Evolutionary conservation across 192 early-diverging fungal genomes (phyloP).

Genomic region (Linnemannia exigua): DNA sequence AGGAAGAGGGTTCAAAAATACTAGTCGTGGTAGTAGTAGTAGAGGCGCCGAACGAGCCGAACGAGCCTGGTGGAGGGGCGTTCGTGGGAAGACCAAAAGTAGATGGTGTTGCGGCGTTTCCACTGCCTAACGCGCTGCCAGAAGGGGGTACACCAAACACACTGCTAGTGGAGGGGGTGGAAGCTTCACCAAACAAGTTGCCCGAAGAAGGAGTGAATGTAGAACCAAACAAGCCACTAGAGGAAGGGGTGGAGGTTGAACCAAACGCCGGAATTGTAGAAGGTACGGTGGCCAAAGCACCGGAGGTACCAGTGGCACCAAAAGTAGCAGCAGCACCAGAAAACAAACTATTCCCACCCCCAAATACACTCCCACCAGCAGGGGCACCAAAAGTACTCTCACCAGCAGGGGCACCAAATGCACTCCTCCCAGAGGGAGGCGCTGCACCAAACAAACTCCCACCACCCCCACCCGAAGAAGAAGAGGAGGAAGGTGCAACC

Average conservation of each 20-base stretch:
- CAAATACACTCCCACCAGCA: neutral
- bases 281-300: too few species aligned
- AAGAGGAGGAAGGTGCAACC: neutral
- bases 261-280: neutral
- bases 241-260: neutral
- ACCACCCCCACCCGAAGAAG: neutral
- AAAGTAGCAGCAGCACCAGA: neutral
- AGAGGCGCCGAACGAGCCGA: neutral
- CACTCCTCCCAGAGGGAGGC: neutral
- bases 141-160: neutral
- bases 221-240: neutral
- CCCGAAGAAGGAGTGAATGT: neutral
- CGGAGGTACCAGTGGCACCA: too few species aligned
- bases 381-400: too few species aligned
- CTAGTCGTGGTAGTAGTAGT: neutral
- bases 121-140: too few species aligned
- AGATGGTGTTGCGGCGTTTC: too few species aligned
- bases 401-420: neutral
- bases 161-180: neutral
- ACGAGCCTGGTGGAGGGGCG: neutral
- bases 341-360: neutral
- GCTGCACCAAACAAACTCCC: neutral
- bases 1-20: conserved; percentile 9
- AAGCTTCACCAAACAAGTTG: neutral
- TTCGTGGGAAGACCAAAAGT: neutral